These are phyloP conservation scores for Smallanthus sonchifolius DNA, from an alignment of 129 eudicot genomes.

Conservation along the genomic window DNA sequence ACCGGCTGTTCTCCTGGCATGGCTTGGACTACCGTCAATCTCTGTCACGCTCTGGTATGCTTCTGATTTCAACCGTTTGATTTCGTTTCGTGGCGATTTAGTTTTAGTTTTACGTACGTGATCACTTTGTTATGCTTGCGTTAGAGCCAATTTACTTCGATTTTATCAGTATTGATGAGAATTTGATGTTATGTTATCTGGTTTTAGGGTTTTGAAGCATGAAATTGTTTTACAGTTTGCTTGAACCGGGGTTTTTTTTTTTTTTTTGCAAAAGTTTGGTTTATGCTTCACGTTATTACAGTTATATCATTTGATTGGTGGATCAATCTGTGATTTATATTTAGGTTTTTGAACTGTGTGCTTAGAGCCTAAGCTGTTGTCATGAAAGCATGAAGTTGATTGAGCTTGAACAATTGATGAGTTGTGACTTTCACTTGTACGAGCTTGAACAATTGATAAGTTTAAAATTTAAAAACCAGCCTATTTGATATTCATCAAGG, in stretches of 20 bases:
- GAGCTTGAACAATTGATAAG: too few species aligned
- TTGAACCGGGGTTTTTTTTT: background rate
- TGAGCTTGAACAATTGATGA: background rate
- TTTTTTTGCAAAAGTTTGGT: background rate
- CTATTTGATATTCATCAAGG: too few species aligned
- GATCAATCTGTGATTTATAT: background rate
- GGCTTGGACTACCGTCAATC: conserved; percentile 91
- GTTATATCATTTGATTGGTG: background rate
- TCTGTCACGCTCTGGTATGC: conserved; percentile 66
- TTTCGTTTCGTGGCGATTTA: background rate
- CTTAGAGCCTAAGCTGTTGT: too few species aligned
- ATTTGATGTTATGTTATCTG: background rate
- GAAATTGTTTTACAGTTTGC: background rate
- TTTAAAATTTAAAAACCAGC: too few species aligned
- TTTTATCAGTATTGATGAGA: background rate
- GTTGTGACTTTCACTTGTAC: background rate
- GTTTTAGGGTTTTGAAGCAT: conserved; percentile 25
- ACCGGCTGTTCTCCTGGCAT: conserved; percentile 82
- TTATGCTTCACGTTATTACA: conserved; percentile 12
- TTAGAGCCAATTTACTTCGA: background rate
- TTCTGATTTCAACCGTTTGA: background rate
- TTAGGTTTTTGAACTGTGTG: too few species aligned
- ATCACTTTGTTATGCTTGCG: background rate
- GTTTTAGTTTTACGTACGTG: background rate
- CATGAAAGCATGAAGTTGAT: background rate